Conservation (phyloP, 768 basidiomycete genomes). For the Podaxis pistillaris region DNA sequence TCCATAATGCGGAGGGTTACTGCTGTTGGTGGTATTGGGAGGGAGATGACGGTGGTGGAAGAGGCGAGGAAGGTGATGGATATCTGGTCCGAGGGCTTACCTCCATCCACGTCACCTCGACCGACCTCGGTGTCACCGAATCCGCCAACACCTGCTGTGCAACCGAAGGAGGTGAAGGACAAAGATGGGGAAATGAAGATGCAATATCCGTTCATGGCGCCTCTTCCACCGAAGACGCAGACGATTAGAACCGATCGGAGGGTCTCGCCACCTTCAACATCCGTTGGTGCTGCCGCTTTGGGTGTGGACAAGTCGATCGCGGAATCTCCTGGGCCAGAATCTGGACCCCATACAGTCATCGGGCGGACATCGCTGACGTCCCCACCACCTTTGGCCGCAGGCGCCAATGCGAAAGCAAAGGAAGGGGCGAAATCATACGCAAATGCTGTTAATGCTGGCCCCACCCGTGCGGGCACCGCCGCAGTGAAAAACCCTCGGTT, state of each 20-base stretch:
- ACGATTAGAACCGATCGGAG: slow-evolving; percentile 35
- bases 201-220: slow-evolving; percentile 23
- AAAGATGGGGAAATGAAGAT: slow-evolving; percentile 14
- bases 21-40: slow-evolving; percentile 17
- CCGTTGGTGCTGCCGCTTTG: slow-evolving; percentile 11
- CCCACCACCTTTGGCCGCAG: neutral
- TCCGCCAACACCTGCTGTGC: neutral
- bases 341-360: neutral
- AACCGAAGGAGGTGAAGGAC: neutral
- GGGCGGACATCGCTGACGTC: neutral
- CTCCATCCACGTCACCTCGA: neutral
- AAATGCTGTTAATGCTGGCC: neutral
- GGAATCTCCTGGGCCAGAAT: neutral
- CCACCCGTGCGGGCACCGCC: neutral
- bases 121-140: too few species aligned
- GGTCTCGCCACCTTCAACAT: slow-evolving; percentile 34
- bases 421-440: slow-evolving; percentile 1
- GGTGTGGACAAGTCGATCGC: neutral
- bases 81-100: slow-evolving; percentile 32
- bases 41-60: slow-evolving; percentile 30
- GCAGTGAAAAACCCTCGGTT: slow-evolving; percentile 21
- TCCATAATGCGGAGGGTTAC: slow-evolving; percentile 20
- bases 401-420: neutral
- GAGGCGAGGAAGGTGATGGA: slow-evolving; percentile 38
- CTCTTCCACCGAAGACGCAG: slow-evolving; percentile 24